phyloP scores from a whole-genome alignment of 2,329 filamentous ascomycete genomes.

The Botrytis elliptica region DNA sequence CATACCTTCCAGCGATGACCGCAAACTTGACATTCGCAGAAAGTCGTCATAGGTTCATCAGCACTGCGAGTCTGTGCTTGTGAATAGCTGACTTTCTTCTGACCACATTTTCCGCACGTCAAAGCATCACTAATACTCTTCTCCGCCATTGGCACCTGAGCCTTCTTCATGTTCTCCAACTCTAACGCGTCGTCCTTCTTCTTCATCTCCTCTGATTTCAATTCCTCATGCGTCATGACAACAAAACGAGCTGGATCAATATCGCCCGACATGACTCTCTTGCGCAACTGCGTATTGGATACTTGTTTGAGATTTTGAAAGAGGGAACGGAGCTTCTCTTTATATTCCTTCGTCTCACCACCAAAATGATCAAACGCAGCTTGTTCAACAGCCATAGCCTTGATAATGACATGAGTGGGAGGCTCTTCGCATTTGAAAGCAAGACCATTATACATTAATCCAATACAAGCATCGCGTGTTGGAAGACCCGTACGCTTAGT shows the following conservation, averaged over 20 bases:
- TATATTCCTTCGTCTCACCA: constrained; percentile 73
- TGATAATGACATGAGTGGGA: constrained; percentile 67
- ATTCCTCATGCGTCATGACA: constrained; percentile 82
- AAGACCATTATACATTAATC: constrained; percentile 90
- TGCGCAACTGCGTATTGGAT: constrained; percentile 75
- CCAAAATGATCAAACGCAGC: constrained; percentile 71
- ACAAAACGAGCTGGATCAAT: constrained; percentile 75
- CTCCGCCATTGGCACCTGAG: constrained; percentile 89
- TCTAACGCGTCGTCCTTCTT: constrained; percentile 73
- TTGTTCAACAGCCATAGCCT: constrained; percentile 77
- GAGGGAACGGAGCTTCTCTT: constrained; percentile 84
- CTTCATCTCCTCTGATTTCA: constrained; percentile 82
- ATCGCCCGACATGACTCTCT: constrained; percentile 70
- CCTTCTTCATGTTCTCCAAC: constrained; percentile 94
- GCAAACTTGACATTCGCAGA: constrained; percentile 69
- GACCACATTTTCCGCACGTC: constrained; percentile 86
- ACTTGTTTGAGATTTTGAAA: constrained; percentile 95
- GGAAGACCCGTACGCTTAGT: constrained; percentile 71
- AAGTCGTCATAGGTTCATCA: constrained; percentile 87
- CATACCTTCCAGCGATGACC: constrained; percentile 71
- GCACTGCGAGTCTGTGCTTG: constrained; percentile 95
- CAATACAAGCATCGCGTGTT: constrained; percentile 80
- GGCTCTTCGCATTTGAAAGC: constrained; percentile 69
- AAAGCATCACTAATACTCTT: constrained; percentile 87
- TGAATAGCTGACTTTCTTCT: constrained; percentile 92